phyloP scores from a whole-genome alignment of 2,329 filamentous ascomycete species.

The Venturia aucupariae region DNA sequence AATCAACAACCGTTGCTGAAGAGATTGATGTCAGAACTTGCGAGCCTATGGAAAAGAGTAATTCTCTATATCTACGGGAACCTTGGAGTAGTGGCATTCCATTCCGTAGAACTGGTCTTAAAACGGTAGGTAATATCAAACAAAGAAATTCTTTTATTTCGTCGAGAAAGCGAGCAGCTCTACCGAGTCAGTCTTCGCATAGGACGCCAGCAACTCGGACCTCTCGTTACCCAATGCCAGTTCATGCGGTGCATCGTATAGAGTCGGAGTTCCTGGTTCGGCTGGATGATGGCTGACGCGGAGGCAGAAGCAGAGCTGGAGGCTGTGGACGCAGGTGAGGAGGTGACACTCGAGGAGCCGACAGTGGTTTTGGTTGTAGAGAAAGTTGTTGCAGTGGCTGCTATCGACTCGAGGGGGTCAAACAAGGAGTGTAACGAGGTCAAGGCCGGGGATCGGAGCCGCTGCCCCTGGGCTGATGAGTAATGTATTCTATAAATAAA shows the following conservation, averaged over 20 bases:
- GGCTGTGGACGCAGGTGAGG: neutral
- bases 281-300: neutral
- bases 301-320: neutral
- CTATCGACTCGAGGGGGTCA: neutral
- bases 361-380: neutral
- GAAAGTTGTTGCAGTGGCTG: neutral
- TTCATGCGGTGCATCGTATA: neutral
- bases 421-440: neutral
- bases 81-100: too few relatives aligned
- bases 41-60: too few relatives aligned
- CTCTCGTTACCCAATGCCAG: neutral
- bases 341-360: neutral
- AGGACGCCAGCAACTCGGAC: neutral
- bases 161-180: too few relatives aligned
- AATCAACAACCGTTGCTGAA: too few relatives aligned
- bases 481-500: neutral
- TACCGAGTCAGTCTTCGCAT: neutral
- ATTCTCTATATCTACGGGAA: too few relatives aligned
- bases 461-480: neutral
- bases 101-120: too few relatives aligned
- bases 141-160: too few relatives aligned
- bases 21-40: too few relatives aligned
- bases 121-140: too few relatives aligned
- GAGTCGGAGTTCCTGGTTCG: neutral
- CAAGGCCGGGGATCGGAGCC: neutral